phyloP scores from a whole-genome alignment of 371 early-diverging fungal species.

The Mortierella sp. region DNA sequence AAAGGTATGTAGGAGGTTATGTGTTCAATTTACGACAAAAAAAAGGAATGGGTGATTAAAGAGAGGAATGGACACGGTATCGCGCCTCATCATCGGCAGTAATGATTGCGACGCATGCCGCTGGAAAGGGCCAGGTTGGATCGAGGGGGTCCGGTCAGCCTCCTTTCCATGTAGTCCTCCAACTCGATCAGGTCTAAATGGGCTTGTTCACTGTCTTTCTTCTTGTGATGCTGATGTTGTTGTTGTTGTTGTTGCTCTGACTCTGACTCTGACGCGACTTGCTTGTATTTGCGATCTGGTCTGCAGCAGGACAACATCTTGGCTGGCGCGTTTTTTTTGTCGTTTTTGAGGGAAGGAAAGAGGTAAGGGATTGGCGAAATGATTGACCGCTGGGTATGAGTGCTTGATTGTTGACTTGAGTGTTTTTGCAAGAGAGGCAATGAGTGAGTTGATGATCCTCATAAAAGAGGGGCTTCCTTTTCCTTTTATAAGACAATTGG shows the following conservation, averaged over 20 bases:
- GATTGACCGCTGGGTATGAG: background rate
- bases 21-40: background rate
- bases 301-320: conserved; percentile 8
- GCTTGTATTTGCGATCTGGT: background rate
- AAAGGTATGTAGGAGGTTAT: background rate
- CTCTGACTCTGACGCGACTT: background rate
- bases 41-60: too few relatives aligned
- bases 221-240: background rate
- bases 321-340: background rate
- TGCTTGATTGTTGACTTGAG: background rate
- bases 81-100: background rate
- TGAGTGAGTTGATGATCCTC: background rate
- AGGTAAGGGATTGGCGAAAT: background rate
- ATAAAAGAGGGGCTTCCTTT: background rate
- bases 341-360: too few relatives aligned
- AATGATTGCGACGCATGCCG: background rate
- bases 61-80: background rate
- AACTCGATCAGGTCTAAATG: background rate
- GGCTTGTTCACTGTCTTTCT: background rate
- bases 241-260: background rate
- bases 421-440: background rate
- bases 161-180: background rate
- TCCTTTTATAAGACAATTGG: background rate
- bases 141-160: background rate
- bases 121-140: background rate